These are phyloP conservation scores for Alternaria solani DNA, from an alignment of 2,329 filamentous ascomycete genomes.

Conservation along the genomic window DNA sequence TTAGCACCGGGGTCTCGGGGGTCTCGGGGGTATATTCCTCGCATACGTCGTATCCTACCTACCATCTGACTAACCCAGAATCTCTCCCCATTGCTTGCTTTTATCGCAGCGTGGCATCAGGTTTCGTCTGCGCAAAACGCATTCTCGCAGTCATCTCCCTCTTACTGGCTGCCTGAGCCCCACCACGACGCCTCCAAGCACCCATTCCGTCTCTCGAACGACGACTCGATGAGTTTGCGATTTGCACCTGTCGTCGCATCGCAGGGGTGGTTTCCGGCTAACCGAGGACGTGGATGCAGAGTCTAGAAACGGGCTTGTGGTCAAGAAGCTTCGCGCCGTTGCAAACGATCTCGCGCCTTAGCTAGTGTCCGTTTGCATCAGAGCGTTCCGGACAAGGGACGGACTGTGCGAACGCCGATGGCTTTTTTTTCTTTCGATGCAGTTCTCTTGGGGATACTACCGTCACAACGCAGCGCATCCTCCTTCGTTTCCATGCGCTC, in stretches of 20 bases:
- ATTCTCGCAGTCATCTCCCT: background rate
- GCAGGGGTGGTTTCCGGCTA: background rate
- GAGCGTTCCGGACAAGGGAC: background rate
- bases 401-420: conserved; percentile 1
- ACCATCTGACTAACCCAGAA: background rate
- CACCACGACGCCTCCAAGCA: background rate
- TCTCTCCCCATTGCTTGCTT: background rate
- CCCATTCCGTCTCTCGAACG: background rate
- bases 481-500: background rate
- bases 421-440: background rate
- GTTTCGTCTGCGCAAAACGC: background rate
- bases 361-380: conserved; percentile 3
- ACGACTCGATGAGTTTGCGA: conserved; percentile 11
- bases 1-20: conserved; percentile 2
- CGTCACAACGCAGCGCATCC: background rate
- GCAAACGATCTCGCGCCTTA: conserved; percentile 7
- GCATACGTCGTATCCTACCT: background rate
- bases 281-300: background rate
- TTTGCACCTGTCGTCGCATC: conserved; percentile 12
- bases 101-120: background rate
- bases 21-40: background rate
- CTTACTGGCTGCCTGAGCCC: conserved; percentile 19
- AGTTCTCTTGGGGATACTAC: background rate
- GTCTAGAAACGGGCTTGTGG: background rate
- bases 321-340: conserved; percentile 2